Base-by-base conservation (phyloP, 192 early-diverging fungal species). In the Fimicolochytrium jonesii region DNA sequence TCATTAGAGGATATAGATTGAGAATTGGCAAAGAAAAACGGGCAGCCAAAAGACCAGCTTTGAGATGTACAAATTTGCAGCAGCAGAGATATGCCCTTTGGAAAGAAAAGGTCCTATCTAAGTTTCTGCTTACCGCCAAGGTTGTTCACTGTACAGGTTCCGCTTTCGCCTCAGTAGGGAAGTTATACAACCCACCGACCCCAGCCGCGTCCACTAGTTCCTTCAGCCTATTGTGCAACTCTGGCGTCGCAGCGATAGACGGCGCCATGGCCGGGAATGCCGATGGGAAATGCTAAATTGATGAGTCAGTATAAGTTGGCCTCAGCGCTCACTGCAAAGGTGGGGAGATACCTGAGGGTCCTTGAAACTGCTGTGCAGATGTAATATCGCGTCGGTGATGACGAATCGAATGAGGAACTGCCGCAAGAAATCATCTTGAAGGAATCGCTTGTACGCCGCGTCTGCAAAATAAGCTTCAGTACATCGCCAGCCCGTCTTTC, bases 381-480 rank as follows among this genome's bases (percentile, higher is more conserved):
- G 77, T 41, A 97, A 67, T 25, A 95, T 67, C 4, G 78, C 78
- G 49, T 77, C 76, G 61, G 84, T 88, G 17, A 97, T 37, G 0
- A 92, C 87, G 70, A 88, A 94, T 23, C 92, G 84, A 6, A 90
- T 82, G 35, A 94, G 77, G 61, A 98, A 88, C 64, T 93, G 91
- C 28, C 91, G 79, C 66, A 98, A 66, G 69, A 96, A 97, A 48
- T 93, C 92, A 72, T 97, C 95, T 45, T 89, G 77, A 50, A 96
- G 64, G 71, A 98, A 98, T 49, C 74, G 62, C 43, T 78, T 79
- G 64, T 76, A 72, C n/a, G 75, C 43, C 56, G 84, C 83, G 64
- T 86, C 82, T 85, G 36, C 2, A 33, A 70, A 50, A 43, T 33
- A 13, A 63, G 23, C 32, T 4, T 17, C 32, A 51, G 45, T 26